phyloP scores from a whole-genome alignment of 164 flowering plant species.

The Kalanchoe fedtschenkoi region DNA sequence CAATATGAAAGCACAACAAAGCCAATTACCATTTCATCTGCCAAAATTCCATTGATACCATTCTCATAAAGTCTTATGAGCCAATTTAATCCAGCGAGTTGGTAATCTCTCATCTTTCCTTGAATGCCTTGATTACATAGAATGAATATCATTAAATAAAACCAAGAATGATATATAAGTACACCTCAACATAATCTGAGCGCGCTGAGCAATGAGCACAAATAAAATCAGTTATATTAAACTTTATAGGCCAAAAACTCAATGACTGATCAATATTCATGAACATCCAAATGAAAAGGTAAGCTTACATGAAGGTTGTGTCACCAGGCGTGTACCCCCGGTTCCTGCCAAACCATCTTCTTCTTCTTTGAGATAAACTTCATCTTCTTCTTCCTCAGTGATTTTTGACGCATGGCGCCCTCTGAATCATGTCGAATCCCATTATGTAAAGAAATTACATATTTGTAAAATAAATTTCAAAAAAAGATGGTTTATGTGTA shows the following conservation, averaged over 20 bases:
- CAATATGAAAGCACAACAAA: neutral
- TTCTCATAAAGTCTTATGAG: conserved; percentile 90
- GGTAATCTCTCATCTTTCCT: conserved; percentile 99
- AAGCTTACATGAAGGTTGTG: conserved; percentile 90
- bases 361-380: conserved; percentile 92
- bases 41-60: conserved; percentile 28
- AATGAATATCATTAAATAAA: neutral
- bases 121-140: conserved; percentile 61
- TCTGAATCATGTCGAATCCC: too few species aligned
- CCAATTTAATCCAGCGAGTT: conserved; percentile 98
- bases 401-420: conserved; percentile 99
- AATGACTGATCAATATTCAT: neutral
- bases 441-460: too few species aligned
- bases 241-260: neutral
- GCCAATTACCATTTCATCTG: conserved; percentile 9
- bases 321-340: conserved; percentile 67
- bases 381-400: conserved; percentile 98
- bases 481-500: neutral
- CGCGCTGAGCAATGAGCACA: neutral
- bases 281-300: neutral
- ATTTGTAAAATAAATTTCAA: too few species aligned
- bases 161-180: neutral
- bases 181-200: neutral
- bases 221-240: neutral
- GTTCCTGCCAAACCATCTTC: conserved; percentile 72